Base-by-base conservation (phyloP, 169 alveolate genomes). In the Cryptosporidium sp. region DNA sequence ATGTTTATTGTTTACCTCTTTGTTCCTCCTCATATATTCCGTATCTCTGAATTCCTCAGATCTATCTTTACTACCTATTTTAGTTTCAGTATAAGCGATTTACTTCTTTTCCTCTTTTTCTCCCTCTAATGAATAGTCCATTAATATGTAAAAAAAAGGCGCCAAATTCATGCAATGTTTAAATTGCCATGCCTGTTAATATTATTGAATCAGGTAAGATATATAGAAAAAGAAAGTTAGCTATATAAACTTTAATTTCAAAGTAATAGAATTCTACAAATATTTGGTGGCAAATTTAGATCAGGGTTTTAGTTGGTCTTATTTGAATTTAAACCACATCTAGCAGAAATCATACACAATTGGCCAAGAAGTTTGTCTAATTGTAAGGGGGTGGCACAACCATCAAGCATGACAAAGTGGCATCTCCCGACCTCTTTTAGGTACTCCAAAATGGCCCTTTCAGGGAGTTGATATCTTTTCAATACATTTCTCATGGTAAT, bases 401-500 rank as follows among this genome's bases (percentile, higher is more conserved):
- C 94, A 52, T 87, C 92, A 16, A 92, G 87, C 94, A 92, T 92
- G 7, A 89, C 84, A 69, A 91, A 91, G 69, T 92, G 92, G 56
- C 93, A 91, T 75, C 92, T 87, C 21, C 93, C 94, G 9, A 91
- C 93, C 61, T 91, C 93, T 84, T 93, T 93, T 39, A 93, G 75
- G 89, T 61, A 93, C 80, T 93, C 95, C 93, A 92, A 51, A 42
- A 91, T 87, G n/a, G 91, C 93, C 45, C 86, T 94, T 70, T 93
- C 95, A 3, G 95, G 95, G 9, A 94, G 92, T 39, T 91, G 91
- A 58, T 92, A 87, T 29, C 92, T 70, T 72, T 93, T 93, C 29
- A 93, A 69, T 8, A 93, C 94, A 85, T 92, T 92, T 37, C 95
- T 87, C 75, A 93, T 92, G 4, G 95, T 93, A 16, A 93, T 91